Base-by-base conservation (phyloP, 75 land plant species). In the Selaginella moellendorffii region DNA sequence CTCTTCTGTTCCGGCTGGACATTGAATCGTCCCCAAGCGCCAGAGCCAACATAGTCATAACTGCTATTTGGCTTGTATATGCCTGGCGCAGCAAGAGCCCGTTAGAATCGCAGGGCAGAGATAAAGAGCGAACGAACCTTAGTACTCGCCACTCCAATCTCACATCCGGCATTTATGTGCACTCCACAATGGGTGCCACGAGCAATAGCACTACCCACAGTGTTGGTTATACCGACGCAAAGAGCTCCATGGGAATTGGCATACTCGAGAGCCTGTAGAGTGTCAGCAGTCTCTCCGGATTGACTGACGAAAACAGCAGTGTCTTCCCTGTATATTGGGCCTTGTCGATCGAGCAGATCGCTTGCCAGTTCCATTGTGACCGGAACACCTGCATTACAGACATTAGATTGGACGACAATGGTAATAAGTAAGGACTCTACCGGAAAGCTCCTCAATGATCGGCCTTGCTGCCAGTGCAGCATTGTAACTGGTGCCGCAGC, bases 211-310 rank as follows among this genome's bases (percentile, higher is more conserved):
- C 98, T 93, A 23, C 96, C 96, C 29, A 93, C 98, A 54, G 98
- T 93, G 74, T 93, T 93, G 36, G 98, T 93, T 36, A 93, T 84
- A 22, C 98, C 98, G 31, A 93, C 98, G 80, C 98, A 93, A 25
- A 93, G 62, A 65, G 98, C 98, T 63, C 98, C 96, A 79, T 82
- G 85, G 53, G 81, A 70, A 27, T 76, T 73, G 26, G 98, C 96
- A 80, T 93, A 93, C 21, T 88, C 81, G 18, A 93, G 61, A 19
- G 98, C 98, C 36, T 66, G 78, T 2, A 93, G 66, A 24, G 98
- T 93, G 58, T 93, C 98, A 29, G 98, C 98, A 62, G 98, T 93
- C 74, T 93, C 98, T 72, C 98, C 98, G 51, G 98, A 93, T 62
- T 93, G 96, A 65, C 98, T 93, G 14, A 93, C 98, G 80, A 88